Percentiles rank a stretch among this genome's conserved stretches.
phyloP scores from a whole-genome alignment of 257 asterid species.

The Lycium barbarum region DNA sequence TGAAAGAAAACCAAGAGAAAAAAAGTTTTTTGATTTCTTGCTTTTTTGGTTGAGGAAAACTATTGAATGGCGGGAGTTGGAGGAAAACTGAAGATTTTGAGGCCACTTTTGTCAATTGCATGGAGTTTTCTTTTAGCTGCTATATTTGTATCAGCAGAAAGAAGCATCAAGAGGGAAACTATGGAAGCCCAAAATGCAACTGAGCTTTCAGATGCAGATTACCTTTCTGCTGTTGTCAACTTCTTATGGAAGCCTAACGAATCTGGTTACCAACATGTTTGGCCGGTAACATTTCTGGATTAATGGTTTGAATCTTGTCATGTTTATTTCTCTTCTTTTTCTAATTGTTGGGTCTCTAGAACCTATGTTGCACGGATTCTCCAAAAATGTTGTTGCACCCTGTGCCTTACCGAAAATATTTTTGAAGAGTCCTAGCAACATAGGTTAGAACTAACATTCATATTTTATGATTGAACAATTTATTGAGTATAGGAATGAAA shows the following conservation, averaged over 20 bases:
- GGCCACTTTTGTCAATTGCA: slow-evolving; percentile 58
- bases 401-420: not conserved
- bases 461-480: not conserved
- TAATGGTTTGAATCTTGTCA: not conserved
- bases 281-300: slow-evolving; percentile 79
- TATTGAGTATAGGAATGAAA: not conserved
- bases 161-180: slow-evolving; percentile 59
- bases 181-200: slow-evolving; percentile 35
- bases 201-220: slow-evolving; percentile 47
- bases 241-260: slow-evolving; percentile 68
- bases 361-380: not conserved
- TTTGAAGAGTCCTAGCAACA: not conserved
- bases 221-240: slow-evolving; percentile 44
- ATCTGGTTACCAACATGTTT: slow-evolving; percentile 84
- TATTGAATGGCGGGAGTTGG: slow-evolving; percentile 57
- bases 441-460: not conserved
- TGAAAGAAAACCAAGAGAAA: not conserved
- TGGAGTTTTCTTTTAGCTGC: slow-evolving; percentile 80
- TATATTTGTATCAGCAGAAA: slow-evolving; percentile 83
- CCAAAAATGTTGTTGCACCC: not conserved
- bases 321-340: not conserved
- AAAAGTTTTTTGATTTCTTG: not conserved
- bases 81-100: slow-evolving; percentile 63
- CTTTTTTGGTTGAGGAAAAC: not conserved
- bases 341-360: not conserved